A percentile compares a stretch with the other conserved stretches of the same genome.
These are phyloP conservation scores for Pseudogymnoascus sp. DNA, from an alignment of 2,329 filamentous ascomycete species.

Conservation along the genomic window DNA sequence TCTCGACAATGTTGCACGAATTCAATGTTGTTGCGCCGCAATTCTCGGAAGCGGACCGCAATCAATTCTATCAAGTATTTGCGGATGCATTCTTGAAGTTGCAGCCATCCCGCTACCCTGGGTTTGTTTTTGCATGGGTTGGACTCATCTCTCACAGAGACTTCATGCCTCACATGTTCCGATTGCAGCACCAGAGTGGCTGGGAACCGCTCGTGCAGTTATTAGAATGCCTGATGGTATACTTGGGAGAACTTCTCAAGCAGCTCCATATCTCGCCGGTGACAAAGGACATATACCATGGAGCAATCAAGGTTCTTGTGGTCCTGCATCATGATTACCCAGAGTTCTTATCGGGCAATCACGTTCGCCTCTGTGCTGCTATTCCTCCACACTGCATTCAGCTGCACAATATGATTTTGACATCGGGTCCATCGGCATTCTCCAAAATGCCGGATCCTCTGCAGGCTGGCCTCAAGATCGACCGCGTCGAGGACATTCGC, in stretches of 20 bases:
- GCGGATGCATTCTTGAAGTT: conserved; percentile 64
- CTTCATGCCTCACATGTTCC: conserved; percentile 72
- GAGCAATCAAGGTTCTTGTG: conserved; percentile 71
- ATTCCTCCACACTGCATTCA: conserved; percentile 81
- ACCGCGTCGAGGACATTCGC: conserved; percentile 66
- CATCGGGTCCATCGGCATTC: conserved; percentile 61
- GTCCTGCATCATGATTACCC: conserved; percentile 90
- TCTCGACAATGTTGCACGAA: conserved; percentile 75
- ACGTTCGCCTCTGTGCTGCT: conserved; percentile 70
- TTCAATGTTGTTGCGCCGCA: conserved; percentile 52
- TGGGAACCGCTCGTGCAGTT: conserved; percentile 70
- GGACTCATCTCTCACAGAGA: conserved; percentile 73
- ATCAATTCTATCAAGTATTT: conserved; percentile 65
- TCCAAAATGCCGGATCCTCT: conserved; percentile 67
- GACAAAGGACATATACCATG: conserved; percentile 77
- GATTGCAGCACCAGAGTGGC: conserved; percentile 57
- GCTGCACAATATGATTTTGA: conserved; percentile 78
- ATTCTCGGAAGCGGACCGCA: conserved; percentile 51
- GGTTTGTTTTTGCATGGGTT: conserved; percentile 81
- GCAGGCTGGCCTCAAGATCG: conserved; percentile 64
- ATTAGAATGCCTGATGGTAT: conserved; percentile 61
- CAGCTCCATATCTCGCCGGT: conserved; percentile 58
- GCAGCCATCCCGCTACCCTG: conserved; percentile 68
- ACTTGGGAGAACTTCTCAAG: conserved; percentile 73
- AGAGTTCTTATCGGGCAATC: conserved; percentile 83